Conservation (phyloP, 2,329 filamentous ascomycete species). For the Talaromyces sp. region DNA sequence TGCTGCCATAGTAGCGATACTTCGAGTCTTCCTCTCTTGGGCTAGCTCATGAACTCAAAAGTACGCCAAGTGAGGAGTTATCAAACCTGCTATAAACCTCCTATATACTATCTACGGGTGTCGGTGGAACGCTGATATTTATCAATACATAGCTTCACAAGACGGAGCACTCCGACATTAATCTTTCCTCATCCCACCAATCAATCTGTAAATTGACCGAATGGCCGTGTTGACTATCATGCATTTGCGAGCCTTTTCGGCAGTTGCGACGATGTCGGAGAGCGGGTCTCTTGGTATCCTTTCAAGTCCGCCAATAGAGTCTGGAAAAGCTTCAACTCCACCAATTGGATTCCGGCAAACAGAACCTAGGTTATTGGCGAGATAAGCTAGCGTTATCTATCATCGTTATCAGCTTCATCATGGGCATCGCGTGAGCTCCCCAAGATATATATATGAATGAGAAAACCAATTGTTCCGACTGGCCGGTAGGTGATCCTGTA, state of each 20-base stretch:
- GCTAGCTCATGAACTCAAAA: slow-evolving; percentile 3
- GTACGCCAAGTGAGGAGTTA: neutral
- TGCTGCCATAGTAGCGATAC: neutral
- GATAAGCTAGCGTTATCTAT: slow-evolving; percentile 7
- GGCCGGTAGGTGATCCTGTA: neutral
- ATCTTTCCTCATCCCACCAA: slow-evolving; percentile 3
- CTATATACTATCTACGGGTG: neutral
- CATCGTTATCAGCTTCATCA: neutral
- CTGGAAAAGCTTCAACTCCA: neutral
- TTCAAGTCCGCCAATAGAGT: slow-evolving; percentile 11
- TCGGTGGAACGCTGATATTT: slow-evolving; percentile 7
- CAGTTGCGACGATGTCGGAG: neutral
- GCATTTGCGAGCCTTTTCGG: neutral
- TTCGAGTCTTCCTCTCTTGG: neutral
- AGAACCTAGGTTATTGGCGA: neutral
- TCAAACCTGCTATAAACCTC: slow-evolving; percentile 1
- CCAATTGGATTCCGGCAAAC: neutral
- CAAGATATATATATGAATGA: neutral
- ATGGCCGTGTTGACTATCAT: neutral
- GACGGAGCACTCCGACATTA: neutral
- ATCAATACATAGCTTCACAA: neutral
- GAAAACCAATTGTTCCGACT: neutral
- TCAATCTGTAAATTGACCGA: neutral
- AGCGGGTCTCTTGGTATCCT: neutral
- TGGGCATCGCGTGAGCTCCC: neutral